These are phyloP conservation scores for Myrica gale DNA, from an alignment of 306 rosid species.

Conservation along the genomic window DNA sequence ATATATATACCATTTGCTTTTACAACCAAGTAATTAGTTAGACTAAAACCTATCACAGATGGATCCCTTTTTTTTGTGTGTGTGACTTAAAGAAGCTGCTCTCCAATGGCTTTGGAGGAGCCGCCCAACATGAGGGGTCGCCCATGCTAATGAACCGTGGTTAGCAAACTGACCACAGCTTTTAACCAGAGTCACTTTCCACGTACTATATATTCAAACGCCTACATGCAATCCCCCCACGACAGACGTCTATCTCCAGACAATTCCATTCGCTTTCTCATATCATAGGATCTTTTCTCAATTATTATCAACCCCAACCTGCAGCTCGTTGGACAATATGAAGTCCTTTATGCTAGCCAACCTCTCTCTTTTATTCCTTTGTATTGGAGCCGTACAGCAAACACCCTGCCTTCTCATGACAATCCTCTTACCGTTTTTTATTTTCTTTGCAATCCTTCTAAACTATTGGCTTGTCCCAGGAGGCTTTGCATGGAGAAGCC, in stretches of 20 bases:
- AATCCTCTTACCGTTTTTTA: conserved; percentile 30
- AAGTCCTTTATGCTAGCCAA: conserved; percentile 30
- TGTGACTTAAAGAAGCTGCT: neutral
- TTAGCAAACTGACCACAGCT: conserved; percentile 33
- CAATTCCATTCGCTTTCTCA: conserved; percentile 13
- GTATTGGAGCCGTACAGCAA: conserved; percentile 27
- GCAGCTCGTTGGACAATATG: conserved; percentile 7
- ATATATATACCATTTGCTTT: too few relatives aligned
- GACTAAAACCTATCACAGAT: too few relatives aligned
- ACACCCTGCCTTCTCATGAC: conserved; percentile 24
- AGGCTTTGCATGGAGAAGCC: conserved; percentile 81
- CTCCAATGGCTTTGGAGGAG: conserved; percentile 4
- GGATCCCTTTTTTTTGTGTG: too few relatives aligned
- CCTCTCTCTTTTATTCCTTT: conserved; percentile 24
- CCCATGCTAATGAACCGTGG: conserved; percentile 10
- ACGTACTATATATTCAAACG: conserved; percentile 39
- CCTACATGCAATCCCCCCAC: conserved; percentile 28
- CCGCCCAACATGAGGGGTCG: neutral
- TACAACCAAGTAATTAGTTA: too few relatives aligned
- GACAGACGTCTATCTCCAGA: conserved; percentile 43
- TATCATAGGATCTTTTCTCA: neutral
- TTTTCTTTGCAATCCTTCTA: conserved; percentile 36
- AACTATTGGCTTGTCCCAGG: conserved; percentile 64
- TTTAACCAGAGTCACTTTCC: conserved; percentile 22
- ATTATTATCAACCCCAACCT: neutral